phyloP scores from a whole-genome alignment of 2,329 filamentous ascomycete species.

The Trichoderma harzianum region DNA sequence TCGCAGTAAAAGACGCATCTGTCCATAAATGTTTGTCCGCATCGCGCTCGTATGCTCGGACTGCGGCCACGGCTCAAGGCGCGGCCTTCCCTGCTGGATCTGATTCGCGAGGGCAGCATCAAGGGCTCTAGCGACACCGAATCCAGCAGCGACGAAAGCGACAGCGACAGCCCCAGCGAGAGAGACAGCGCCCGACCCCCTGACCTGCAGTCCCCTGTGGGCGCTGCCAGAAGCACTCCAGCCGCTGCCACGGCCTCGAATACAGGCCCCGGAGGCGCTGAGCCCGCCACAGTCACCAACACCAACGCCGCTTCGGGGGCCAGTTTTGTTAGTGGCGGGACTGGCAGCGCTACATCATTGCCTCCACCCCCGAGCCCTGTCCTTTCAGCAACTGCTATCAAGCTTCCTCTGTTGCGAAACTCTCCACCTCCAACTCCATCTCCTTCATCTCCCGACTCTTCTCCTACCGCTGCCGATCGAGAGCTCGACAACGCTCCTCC shows the following conservation, averaged over 20 bases:
- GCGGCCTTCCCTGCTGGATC: slow-evolving; percentile 52
- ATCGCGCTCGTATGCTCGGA: slow-evolving; percentile 46
- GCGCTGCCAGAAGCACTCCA: not conserved
- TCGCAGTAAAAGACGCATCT: not conserved
- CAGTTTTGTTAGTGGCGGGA: slow-evolving; percentile 6
- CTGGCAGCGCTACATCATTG: slow-evolving; percentile 33
- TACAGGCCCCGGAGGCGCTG: not conserved
- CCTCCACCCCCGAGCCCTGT: slow-evolving; percentile 27
- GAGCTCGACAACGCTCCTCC: slow-evolving; percentile 28
- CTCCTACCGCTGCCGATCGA: slow-evolving; percentile 20
- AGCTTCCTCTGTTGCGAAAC: slow-evolving; percentile 37
- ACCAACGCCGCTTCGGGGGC: not conserved
- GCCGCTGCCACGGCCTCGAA: not conserved
- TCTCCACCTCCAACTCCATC: slow-evolving; percentile 39
- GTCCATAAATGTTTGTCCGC: not conserved
- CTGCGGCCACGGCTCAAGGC: slow-evolving; percentile 48
- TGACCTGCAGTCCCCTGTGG: not conserved
- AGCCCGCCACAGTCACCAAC: not conserved
- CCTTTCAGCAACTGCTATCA: slow-evolving; percentile 28
- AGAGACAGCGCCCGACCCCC: not conserved
- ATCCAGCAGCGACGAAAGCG: not conserved
- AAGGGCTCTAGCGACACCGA: slow-evolving; percentile 21
- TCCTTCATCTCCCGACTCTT: slow-evolving; percentile 32
- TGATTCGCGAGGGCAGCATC: slow-evolving; percentile 40
- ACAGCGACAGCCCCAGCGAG: slow-evolving; percentile 12